Evolutionary conservation across 2,329 filamentous ascomycete genomes (phyloP).

Genomic region (Cercospora sp.): DNA sequence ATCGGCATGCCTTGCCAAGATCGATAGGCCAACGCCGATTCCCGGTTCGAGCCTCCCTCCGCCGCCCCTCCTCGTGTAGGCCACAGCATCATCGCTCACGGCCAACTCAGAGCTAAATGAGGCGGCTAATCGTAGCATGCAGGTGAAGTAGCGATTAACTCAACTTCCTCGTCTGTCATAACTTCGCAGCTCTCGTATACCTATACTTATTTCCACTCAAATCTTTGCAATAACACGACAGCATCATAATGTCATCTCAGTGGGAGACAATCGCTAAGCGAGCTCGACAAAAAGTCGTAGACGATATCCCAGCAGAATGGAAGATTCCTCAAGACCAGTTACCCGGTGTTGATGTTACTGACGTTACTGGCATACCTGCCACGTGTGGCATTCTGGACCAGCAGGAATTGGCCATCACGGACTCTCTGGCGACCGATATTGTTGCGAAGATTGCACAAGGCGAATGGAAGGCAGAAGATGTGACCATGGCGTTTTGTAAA

Average conservation of each 20-base stretch:
- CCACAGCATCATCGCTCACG: constrained; percentile 9
- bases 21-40: constrained; percentile 14
- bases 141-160: not conserved
- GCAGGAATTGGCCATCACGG: constrained; percentile 54
- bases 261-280: constrained; percentile 50
- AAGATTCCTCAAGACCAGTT: constrained; percentile 55
- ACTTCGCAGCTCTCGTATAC: not conserved
- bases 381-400: constrained; percentile 60
- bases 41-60: not conserved
- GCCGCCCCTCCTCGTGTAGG: constrained; percentile 1
- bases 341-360: constrained; percentile 49
- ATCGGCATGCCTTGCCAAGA: constrained; percentile 3
- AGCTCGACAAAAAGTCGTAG: constrained; percentile 46
- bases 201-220: not conserved
- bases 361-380: constrained; percentile 58
- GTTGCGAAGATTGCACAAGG: constrained; percentile 44
- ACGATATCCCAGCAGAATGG: constrained; percentile 60
- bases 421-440: constrained; percentile 42
- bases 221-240: not conserved
- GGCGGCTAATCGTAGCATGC: not conserved
- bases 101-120: not conserved
- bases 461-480: constrained; percentile 54
- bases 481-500: constrained; percentile 57
- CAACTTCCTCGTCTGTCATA: not conserved
- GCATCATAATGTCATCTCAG: constrained; percentile 11